These are phyloP conservation scores for Dendrocalamus latiflorus DNA, from an alignment of 202 grass and related monocot genomes.

Conservation along the genomic window DNA sequence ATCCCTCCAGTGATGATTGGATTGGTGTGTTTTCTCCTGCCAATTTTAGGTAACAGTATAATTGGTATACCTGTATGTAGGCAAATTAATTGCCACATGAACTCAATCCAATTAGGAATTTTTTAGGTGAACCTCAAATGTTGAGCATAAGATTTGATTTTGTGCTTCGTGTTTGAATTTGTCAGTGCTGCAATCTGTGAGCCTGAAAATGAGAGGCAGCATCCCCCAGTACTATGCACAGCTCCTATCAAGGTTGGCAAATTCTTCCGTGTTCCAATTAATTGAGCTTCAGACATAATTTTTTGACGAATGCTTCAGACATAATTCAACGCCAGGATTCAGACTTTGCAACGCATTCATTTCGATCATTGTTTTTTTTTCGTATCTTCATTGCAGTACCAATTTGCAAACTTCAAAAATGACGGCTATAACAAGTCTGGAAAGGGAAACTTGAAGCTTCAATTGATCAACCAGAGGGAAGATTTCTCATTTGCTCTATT, in stretches of 20 bases:
- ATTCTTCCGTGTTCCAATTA: neutral
- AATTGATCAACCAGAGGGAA: too few species aligned
- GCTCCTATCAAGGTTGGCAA: constrained; percentile 74
- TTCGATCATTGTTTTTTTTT: neutral
- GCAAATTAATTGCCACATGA: neutral
- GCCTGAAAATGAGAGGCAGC: constrained; percentile 39
- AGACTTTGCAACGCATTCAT: neutral
- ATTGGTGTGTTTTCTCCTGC: constrained; percentile 84
- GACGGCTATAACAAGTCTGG: constrained; percentile 49
- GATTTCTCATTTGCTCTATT: constrained; percentile 85
- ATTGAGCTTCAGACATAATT: too few species aligned
- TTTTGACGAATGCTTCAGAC: too few species aligned
- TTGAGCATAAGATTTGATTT: neutral
- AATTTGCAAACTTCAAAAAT: too few species aligned
- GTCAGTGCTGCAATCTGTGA: constrained; percentile 42
- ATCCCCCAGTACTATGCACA: constrained; percentile 51
- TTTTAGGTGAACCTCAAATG: neutral
- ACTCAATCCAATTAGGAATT: neutral
- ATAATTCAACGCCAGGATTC: neutral
- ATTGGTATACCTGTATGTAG: neutral
- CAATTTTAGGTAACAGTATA: constrained; percentile 41
- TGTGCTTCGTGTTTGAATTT: constrained; percentile 6
- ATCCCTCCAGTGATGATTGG: constrained; percentile 69
- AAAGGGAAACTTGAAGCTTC: constrained; percentile 60
- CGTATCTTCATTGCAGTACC: constrained; percentile 35